phyloP scores from a whole-genome alignment of 176 grass and related monocot species.

The Ensete glaucum region DNA sequence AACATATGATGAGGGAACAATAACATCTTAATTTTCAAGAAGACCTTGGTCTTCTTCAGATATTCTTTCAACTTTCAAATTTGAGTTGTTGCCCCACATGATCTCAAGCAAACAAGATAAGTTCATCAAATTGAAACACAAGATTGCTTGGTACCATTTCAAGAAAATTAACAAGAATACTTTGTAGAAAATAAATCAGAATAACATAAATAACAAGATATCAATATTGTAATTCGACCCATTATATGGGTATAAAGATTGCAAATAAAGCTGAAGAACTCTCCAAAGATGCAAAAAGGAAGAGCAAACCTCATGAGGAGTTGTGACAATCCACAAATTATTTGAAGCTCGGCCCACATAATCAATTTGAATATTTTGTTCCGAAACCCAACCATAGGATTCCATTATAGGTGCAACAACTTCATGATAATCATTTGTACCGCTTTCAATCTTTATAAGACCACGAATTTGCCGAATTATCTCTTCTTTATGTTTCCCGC shows the following conservation, averaged over 20 bases:
- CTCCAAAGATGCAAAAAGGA: neutral
- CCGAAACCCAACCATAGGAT: conserved; percentile 26
- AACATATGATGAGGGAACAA: too few relatives aligned
- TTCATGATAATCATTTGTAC: neutral
- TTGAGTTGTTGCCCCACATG: neutral
- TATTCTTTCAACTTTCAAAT: neutral
- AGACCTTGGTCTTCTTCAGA: neutral
- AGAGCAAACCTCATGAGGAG: conserved; percentile 37
- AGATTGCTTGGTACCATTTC: neutral
- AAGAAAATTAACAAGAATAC: neutral
- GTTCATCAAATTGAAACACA: too few relatives aligned
- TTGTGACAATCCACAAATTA: conserved; percentile 24
- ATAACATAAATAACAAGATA: neutral
- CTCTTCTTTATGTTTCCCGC: conserved; percentile 33
- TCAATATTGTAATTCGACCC: neutral
- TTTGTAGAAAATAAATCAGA: neutral
- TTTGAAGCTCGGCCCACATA: conserved; percentile 19
- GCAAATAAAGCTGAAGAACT: neutral
- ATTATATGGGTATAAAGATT: too few relatives aligned
- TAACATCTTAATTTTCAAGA: neutral
- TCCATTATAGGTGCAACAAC: conserved; percentile 23
- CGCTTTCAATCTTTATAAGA: conserved; percentile 40
- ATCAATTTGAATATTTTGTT: conserved; percentile 25
- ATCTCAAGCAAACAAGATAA: neutral
- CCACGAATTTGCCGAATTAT: conserved; percentile 48